A percentile compares a stretch with the other conserved stretches of the same genome.
Evolutionary conservation across 495 filamentous ascomycete genomes (phyloP).

Genomic region (Collariella sp.): DNA sequence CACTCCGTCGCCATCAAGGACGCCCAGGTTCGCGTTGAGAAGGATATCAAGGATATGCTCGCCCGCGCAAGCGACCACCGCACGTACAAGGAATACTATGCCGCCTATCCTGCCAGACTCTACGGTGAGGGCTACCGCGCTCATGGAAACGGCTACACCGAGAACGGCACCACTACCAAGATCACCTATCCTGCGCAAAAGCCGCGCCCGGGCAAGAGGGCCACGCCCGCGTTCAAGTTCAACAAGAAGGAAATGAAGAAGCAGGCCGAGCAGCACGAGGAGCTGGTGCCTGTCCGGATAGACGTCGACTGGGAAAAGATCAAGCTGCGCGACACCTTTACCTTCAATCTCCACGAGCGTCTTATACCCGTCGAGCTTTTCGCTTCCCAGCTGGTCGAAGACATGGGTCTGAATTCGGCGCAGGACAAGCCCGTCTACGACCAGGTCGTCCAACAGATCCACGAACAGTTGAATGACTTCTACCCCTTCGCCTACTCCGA

Average conservation of each 20-base stretch:
- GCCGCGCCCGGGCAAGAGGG: slow-evolving; percentile 63
- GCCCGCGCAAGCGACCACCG: slow-evolving; percentile 42
- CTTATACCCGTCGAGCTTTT: slow-evolving; percentile 70
- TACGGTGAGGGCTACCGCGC: slow-evolving; percentile 79
- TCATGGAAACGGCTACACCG: slow-evolving; percentile 78
- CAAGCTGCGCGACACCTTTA: slow-evolving; percentile 94
- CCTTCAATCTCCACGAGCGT: slow-evolving; percentile 93
- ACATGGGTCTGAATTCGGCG: slow-evolving; percentile 64
- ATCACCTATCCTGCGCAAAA: slow-evolving; percentile 69
- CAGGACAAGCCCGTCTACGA: slow-evolving; percentile 62
- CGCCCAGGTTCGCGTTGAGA: slow-evolving; percentile 30
- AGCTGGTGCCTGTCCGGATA: slow-evolving; percentile 80
- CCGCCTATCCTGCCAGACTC: slow-evolving; percentile 37
- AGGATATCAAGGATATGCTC: slow-evolving; percentile 32
- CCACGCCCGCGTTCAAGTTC: slow-evolving; percentile 60
- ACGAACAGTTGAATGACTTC: slow-evolving; percentile 86
- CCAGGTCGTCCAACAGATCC: slow-evolving; percentile 68
- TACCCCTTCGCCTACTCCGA: slow-evolving; percentile 84
- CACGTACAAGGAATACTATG: slow-evolving; percentile 44
- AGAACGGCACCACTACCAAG: slow-evolving; percentile 43
- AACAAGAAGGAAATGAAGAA: slow-evolving; percentile 67
- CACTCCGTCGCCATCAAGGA: slow-evolving; percentile 55
- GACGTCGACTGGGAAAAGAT: slow-evolving; percentile 95
- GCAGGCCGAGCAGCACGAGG: slow-evolving; percentile 83
- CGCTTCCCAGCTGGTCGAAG: slow-evolving; percentile 82